Percentiles rank a stretch among this genome's conserved stretches.
Evolutionary conservation across 1,284 basidiomycete genomes (phyloP).

Genomic region (Trametes polyzona): DNA sequence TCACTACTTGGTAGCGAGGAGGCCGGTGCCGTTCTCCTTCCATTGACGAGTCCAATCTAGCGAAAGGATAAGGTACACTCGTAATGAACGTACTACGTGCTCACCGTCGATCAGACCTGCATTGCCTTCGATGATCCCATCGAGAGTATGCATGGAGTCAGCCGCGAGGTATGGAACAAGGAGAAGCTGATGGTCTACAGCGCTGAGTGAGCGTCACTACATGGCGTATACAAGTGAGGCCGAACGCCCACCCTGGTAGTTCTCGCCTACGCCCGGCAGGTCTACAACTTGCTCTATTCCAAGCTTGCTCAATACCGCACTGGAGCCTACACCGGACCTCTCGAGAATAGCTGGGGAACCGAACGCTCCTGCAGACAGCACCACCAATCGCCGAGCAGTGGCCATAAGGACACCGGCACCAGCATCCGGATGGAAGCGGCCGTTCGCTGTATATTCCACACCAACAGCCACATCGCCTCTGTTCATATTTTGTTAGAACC

Average conservation of each 20-base stretch:
- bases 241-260: constrained; percentile 48
- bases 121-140: constrained; percentile 44
- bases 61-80: no score
- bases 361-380: constrained; percentile 55
- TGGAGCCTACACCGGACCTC: constrained; percentile 37
- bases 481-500: background rate
- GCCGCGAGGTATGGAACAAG: constrained; percentile 42
- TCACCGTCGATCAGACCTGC: constrained; percentile 3
- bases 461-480: constrained; percentile 58
- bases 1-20: constrained; percentile 56
- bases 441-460: constrained; percentile 55
- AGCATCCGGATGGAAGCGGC: constrained; percentile 30
- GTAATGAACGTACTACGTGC: background rate
- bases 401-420: constrained; percentile 32
- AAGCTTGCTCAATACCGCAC: constrained; percentile 43
- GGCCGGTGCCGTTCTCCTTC: constrained; percentile 45
- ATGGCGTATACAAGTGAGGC: background rate
- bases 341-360: constrained; percentile 60
- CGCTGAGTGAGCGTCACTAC: no score
- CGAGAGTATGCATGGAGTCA: constrained; percentile 47
- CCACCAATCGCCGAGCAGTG: constrained; percentile 47
- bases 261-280: constrained; percentile 60
- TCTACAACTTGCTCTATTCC: constrained; percentile 50
- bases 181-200: constrained; percentile 50
- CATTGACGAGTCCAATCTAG: constrained; percentile 46